Evolutionary conservation across 169 alveolate species (phyloP).

Genomic region (Cardiosporidium cionae): DNA sequence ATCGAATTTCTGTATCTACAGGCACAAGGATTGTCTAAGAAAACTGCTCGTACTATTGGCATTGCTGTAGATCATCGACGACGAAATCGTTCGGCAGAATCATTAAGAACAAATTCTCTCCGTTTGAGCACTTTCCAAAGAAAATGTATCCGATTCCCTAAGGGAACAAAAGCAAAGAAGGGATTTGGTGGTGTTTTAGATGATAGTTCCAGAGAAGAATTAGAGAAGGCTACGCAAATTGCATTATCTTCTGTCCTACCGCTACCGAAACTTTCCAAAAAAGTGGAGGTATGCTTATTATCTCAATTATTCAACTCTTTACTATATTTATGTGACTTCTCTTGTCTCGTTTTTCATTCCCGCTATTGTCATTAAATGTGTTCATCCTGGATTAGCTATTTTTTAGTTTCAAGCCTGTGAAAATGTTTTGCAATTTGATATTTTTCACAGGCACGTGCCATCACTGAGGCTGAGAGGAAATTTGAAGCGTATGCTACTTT

Average conservation of each 20-base stretch:
- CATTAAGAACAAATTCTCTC: constrained; percentile 84
- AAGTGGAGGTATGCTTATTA: constrained; percentile 17
- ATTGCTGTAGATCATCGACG: constrained; percentile 98
- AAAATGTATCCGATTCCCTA: constrained; percentile 90
- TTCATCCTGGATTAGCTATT: too few species aligned
- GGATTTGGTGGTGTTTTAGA: neutral
- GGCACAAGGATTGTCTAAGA: constrained; percentile 81
- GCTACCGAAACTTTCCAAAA: neutral
- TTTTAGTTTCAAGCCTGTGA: neutral
- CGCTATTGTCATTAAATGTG: too few species aligned
- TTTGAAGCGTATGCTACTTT: constrained; percentile 45
- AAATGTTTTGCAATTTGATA: neutral
- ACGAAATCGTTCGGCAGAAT: constrained; percentile 84
- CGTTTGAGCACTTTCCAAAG: constrained; percentile 89
- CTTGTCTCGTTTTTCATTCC: too few species aligned
- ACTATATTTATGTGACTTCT: too few species aligned
- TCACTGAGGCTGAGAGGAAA: constrained; percentile 49
- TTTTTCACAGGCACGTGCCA: constrained; percentile 38
- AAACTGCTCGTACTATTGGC: constrained; percentile 95
- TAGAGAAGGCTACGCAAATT: neutral
- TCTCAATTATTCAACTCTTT: too few species aligned
- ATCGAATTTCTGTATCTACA: constrained; percentile 1
- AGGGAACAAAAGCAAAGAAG: constrained; percentile 26
- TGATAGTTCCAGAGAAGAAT: neutral
- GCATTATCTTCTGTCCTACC: neutral